Evolutionary conservation across 306 rosid species (phyloP).

Genomic region (Canavalia ensiformis): DNA sequence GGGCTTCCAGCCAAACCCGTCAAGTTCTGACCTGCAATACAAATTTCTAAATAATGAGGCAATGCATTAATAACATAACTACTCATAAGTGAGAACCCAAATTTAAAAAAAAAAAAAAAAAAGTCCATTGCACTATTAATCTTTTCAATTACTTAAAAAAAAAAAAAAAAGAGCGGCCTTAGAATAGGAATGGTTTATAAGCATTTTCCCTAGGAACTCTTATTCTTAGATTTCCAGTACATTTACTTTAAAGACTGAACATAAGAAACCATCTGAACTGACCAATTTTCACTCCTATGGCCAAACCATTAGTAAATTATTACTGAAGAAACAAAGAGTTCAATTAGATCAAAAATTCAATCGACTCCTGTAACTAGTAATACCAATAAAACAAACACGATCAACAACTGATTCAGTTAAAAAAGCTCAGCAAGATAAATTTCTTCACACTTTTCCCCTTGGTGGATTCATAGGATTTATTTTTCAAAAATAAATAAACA

Average conservation of each 20-base stretch:
- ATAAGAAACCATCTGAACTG: background rate
- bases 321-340: background rate
- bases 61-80: slow-evolving; percentile 28
- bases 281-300: background rate
- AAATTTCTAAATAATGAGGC: slow-evolving; percentile 17
- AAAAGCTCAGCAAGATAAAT: background rate
- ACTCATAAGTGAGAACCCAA: background rate
- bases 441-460: background rate
- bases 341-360: background rate
- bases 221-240: background rate
- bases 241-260: background rate
- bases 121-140: background rate
- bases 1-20: slow-evolving; percentile 87
- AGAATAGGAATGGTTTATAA: background rate
- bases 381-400: background rate
- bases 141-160: background rate
- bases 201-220: background rate
- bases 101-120: no score
- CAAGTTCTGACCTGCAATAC: slow-evolving; percentile 69
- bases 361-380: background rate
- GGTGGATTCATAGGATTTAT: no score
- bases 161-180: background rate
- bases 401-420: background rate
- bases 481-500: no score
- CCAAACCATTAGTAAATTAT: background rate